phyloP scores from a whole-genome alignment of 805 yeast species.

The Torulaspora indica region DNA sequence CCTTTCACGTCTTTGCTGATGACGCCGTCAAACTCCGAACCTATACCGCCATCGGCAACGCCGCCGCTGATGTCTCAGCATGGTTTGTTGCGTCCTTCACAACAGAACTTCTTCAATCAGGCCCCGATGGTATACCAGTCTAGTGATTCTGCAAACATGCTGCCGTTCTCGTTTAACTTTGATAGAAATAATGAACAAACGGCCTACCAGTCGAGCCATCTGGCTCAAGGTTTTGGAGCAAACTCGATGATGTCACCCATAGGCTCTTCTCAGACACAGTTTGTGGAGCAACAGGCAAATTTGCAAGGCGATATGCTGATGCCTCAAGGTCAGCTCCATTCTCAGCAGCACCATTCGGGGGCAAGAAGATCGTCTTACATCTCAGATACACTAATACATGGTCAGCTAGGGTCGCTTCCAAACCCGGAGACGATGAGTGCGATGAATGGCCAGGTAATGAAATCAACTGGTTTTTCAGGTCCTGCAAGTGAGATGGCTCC shows the following conservation, averaged over 20 bases:
- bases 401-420: constrained; percentile 14
- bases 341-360: constrained; percentile 34
- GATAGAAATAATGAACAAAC: constrained; percentile 8
- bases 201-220: constrained; percentile 4
- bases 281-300: constrained; percentile 3
- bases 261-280: constrained; percentile 1
- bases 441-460: constrained; percentile 2
- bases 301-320: background rate
- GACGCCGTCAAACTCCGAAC: constrained; percentile 28
- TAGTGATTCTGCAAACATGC: constrained; percentile 5
- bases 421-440: background rate
- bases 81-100: constrained; percentile 4
- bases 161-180: constrained; percentile 12
- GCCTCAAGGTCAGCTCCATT: constrained; percentile 12
- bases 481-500: constrained; percentile 8
- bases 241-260: constrained; percentile 3
- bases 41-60: constrained; percentile 12
- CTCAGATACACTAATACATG: constrained; percentile 54
- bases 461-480: background rate
- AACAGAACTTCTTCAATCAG: constrained; percentile 15
- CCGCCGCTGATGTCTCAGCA: constrained; percentile 4
- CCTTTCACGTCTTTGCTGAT: constrained; percentile 19
- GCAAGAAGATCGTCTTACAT: constrained; percentile 73
- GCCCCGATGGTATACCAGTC: constrained; percentile 1
- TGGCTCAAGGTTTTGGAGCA: background rate